Percentiles rank a stretch among this genome's conserved stretches.
phyloP scores from a whole-genome alignment of 768 basidiomycete genomes.

The Albatrellus ellisii region DNA sequence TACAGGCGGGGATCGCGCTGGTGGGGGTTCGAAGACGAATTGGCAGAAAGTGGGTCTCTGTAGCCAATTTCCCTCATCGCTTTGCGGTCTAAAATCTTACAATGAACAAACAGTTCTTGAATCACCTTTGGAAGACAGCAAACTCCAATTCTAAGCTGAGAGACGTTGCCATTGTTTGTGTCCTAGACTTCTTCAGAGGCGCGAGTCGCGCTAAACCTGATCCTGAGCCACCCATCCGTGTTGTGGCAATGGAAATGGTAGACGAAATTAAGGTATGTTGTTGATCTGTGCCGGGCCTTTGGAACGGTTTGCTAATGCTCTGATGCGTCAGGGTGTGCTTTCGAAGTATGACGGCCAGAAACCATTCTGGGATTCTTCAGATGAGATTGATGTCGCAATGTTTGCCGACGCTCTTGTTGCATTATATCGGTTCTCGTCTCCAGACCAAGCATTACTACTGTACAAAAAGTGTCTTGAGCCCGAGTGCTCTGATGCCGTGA shows the following conservation, averaged over 20 bases:
- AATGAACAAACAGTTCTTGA: conserved; percentile 37
- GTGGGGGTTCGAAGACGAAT: conserved; percentile 10
- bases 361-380: conserved; percentile 59
- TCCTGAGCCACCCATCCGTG: conserved; percentile 45
- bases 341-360: conserved; percentile 21
- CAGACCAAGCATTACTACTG: conserved; percentile 44
- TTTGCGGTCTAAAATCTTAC: conserved; percentile 17
- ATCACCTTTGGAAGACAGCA: conserved; percentile 38
- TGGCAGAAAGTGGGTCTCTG: conserved; percentile 10
- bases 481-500: conserved; percentile 70
- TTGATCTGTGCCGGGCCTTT: neutral
- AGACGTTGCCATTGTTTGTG: conserved; percentile 59
- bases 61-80: too few relatives aligned
- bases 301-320: conserved; percentile 15
- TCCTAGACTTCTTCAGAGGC: conserved; percentile 66
- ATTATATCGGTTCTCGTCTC: conserved; percentile 56
- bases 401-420: conserved; percentile 64
- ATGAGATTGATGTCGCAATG: conserved; percentile 65
- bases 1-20: conserved; percentile 3
- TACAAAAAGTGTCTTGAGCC: conserved; percentile 59
- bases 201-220: conserved; percentile 34
- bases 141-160: conserved; percentile 38
- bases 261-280: conserved; percentile 62
- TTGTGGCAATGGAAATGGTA: conserved; percentile 59
- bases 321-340: conserved; percentile 15